These are phyloP conservation scores for Heritiera littoralis DNA, from an alignment of 345 rosid species.

Conservation along the genomic window DNA sequence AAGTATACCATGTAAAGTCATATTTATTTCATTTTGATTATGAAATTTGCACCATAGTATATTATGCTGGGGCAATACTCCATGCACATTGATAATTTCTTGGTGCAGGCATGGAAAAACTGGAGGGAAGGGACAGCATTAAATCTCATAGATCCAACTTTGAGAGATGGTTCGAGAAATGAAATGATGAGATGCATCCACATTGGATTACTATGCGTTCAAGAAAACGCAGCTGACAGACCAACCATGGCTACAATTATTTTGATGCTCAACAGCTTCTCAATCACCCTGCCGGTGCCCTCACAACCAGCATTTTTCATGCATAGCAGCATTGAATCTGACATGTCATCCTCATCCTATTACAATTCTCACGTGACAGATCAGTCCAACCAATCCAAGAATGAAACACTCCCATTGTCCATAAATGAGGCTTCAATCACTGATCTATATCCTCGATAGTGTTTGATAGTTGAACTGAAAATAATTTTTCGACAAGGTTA, in stretches of 20 bases:
- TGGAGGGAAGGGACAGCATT: slow-evolving; percentile 47
- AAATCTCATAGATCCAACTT: slow-evolving; percentile 24
- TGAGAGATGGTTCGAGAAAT: not conserved
- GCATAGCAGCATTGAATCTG: slow-evolving; percentile 4
- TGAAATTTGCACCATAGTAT: not conserved
- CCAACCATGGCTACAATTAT: slow-evolving; percentile 53
- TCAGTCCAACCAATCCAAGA: not conserved
- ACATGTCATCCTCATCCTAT: not conserved
- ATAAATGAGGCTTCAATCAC: slow-evolving; percentile 28
- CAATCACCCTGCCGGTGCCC: slow-evolving; percentile 42
- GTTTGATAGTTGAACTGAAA: not conserved
- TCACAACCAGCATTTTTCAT: slow-evolving; percentile 35
- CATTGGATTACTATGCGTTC: slow-evolving; percentile 53
- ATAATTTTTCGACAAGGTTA: no score
- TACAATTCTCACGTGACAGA: not conserved
- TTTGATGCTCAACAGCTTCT: slow-evolving; percentile 45
- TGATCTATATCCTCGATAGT: slow-evolving; percentile 23
- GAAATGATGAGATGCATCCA: slow-evolving; percentile 57
- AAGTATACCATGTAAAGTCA: slow-evolving; percentile 17
- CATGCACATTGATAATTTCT: not conserved
- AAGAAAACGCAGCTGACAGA: slow-evolving; percentile 46
- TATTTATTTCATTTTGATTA: not conserved
- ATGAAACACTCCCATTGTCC: not conserved
- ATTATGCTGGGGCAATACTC: no score
- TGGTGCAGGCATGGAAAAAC: slow-evolving; percentile 46